These are phyloP conservation scores for Magnusiomyces ingens DNA, from an alignment of 1,139 yeast species.

Conservation along the genomic window DNA sequence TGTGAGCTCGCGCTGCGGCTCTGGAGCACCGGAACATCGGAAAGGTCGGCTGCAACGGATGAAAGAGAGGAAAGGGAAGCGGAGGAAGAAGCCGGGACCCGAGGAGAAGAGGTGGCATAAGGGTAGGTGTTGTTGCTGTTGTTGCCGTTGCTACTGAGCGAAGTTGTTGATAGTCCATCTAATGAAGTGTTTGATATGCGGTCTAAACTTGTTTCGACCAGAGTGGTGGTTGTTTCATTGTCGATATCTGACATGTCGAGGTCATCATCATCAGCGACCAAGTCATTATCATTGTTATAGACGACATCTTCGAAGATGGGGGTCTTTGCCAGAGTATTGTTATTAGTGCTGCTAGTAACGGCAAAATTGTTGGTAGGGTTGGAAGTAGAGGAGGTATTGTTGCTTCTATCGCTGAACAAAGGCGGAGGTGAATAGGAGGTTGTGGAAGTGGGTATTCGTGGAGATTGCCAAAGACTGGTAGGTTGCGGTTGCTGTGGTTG, in stretches of 20 bases:
- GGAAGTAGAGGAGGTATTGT: not conserved
- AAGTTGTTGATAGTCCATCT: not conserved
- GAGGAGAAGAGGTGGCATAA: not conserved
- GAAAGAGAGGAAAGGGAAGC: not conserved
- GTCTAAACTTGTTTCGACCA: too few relatives aligned
- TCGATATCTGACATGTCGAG: not conserved
- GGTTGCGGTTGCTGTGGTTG: not conserved
- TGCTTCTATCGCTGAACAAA: not conserved
- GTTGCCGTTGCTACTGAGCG: not conserved
- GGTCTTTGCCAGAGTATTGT: too few relatives aligned
- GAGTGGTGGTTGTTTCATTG: too few relatives aligned
- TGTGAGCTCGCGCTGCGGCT: not conserved
- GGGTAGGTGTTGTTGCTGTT: not conserved
- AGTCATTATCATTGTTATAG: too few relatives aligned
- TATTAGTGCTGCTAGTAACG: too few relatives aligned
- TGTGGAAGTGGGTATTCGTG: not conserved
- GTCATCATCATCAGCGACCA: not conserved
- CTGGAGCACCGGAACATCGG: not conserved
- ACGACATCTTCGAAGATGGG: too few relatives aligned
- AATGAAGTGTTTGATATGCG: too few relatives aligned
- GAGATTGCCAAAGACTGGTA: not conserved
- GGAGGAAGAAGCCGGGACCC: conserved; percentile 3
- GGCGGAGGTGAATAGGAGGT: not conserved
- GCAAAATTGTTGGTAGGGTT: too few relatives aligned
- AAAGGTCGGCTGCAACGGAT: not conserved